Conservation (phyloP, 1,284 basidiomycete genomes). For the Moesziomyces aphidis region DNA sequence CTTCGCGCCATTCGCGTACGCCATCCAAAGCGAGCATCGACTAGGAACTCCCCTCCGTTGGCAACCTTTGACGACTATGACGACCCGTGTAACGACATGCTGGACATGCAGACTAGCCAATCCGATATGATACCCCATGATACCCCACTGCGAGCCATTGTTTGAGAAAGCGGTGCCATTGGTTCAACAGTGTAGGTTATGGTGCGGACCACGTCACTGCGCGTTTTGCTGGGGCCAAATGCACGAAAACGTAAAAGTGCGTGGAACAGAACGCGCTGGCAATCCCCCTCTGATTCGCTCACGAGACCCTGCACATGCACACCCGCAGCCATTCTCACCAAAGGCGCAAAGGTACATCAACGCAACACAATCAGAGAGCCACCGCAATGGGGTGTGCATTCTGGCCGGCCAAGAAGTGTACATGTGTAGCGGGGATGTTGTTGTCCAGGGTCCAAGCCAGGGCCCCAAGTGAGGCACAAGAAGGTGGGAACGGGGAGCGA, state of each 20-base stretch:
- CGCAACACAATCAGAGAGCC: too few species aligned
- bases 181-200: neutral
- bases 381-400: too few species aligned
- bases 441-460: too few species aligned
- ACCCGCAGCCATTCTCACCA: too few species aligned
- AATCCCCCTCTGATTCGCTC: neutral
- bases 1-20: slow-evolving; percentile 18
- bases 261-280: neutral
- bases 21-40: slow-evolving; percentile 32
- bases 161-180: neutral
- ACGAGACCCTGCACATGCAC: slow-evolving; percentile 1
- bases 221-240: neutral
- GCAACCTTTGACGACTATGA: neutral
- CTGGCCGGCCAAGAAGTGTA: too few species aligned
- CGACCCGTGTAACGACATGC: slow-evolving; percentile 2
- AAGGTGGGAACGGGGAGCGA: too few species aligned
- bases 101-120: neutral
- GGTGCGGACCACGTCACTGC: slow-evolving; percentile 4
- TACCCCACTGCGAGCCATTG: neutral
- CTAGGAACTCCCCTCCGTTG: neutral
- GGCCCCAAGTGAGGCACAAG: too few species aligned
- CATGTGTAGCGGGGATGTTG: too few species aligned
- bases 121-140: neutral
- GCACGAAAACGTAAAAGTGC: neutral
- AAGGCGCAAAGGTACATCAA: too few species aligned